Evolutionary conservation across 768 basidiomycete species (phyloP).

Genomic region (Xerocomellus dryophilus): DNA sequence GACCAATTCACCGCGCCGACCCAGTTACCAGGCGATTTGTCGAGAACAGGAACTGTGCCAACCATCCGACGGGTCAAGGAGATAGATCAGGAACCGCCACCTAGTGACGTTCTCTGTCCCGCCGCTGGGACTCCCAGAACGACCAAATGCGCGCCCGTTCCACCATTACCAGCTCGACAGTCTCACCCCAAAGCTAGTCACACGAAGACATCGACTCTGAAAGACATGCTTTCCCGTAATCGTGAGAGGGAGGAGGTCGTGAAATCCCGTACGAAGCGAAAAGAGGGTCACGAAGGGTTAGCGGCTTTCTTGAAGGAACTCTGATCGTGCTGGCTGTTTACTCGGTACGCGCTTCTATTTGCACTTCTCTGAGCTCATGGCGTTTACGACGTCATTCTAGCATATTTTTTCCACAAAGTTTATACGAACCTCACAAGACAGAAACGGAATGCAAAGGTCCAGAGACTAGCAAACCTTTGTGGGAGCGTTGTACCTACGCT

Average conservation of each 20-base stretch:
- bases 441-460: neutral
- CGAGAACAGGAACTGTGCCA: neutral
- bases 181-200: slow-evolving; percentile 39
- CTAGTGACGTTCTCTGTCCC: neutral
- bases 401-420: too few relatives aligned
- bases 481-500: too few relatives aligned
- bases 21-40: neutral
- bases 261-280: slow-evolving; percentile 20
- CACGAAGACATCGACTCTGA: slow-evolving; percentile 46
- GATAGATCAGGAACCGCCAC: neutral
- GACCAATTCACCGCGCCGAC: neutral
- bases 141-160: neutral
- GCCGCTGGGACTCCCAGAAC: neutral
- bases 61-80: neutral
- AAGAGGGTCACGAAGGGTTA: slow-evolving; percentile 38
- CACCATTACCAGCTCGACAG: slow-evolving; percentile 21
- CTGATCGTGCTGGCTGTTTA: neutral
- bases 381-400: neutral
- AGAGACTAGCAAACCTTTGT: neutral
- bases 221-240: slow-evolving; percentile 62
- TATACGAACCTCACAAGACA: too few relatives aligned
- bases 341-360: neutral
- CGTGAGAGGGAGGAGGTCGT: slow-evolving; percentile 41
- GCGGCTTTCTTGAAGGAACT: slow-evolving; percentile 45
- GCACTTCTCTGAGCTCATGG: neutral